Evolutionary conservation across 2,329 filamentous ascomycete species (phyloP).

Genomic region (Fusarium sp.): DNA sequence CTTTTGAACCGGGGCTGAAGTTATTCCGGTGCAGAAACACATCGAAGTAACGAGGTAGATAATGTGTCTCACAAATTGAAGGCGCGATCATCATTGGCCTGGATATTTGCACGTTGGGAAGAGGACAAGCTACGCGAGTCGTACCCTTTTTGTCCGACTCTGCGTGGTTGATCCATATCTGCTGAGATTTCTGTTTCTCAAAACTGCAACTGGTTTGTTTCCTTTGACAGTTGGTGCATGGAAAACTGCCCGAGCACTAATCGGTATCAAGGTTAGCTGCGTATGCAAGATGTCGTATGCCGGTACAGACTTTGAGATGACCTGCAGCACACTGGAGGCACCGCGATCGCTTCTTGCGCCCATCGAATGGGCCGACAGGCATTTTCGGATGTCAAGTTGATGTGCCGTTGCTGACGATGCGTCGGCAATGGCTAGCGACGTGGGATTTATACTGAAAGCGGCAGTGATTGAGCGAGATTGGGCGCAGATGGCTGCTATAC

Average conservation of each 20-base stretch:
- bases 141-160: constrained; percentile 5
- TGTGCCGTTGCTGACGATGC: background rate
- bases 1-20: constrained; percentile 34
- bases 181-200: background rate
- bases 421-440: background rate
- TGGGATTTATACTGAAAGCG: constrained; percentile 28
- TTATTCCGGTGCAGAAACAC: constrained; percentile 45
- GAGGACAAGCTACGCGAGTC: background rate
- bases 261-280: background rate
- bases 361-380: constrained; percentile 50
- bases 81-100: background rate
- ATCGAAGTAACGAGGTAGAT: constrained; percentile 48
- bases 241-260: constrained; percentile 50
- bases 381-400: constrained; percentile 20
- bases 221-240: constrained; percentile 48
- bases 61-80: constrained; percentile 23
- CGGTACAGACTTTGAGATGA: constrained; percentile 48
- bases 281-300: background rate
- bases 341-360: constrained; percentile 47
- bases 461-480: constrained; percentile 35
- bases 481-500: constrained; percentile 10
- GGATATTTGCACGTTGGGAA: rapidly evolving
- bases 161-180: constrained; percentile 42
- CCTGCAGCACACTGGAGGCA: constrained; percentile 47
- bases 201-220: constrained; percentile 42